A percentile compares a stretch with the other conserved stretches of the same genome.
Evolutionary conservation across 1,139 yeast species (phyloP).

Genomic region (Pichia sp.): DNA sequence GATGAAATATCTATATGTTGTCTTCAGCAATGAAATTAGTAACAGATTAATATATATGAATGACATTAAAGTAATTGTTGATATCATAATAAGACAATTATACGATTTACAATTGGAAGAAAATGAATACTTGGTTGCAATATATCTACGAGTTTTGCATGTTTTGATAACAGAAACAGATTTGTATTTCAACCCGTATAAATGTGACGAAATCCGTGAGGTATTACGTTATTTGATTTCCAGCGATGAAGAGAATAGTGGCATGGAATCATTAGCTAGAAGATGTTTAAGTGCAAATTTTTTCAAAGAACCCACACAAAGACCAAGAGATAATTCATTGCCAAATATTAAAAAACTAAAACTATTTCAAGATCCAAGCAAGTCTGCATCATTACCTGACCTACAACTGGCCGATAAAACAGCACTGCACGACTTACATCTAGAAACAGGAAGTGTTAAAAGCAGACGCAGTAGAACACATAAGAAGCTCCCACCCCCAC

Average conservation of each 20-base stretch:
- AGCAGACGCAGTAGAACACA: not conserved
- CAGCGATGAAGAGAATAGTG: slow-evolving; percentile 28
- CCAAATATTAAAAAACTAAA: not conserved
- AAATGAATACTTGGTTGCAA: slow-evolving; percentile 59
- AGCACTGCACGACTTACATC: not conserved
- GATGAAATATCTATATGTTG: slow-evolving; percentile 66
- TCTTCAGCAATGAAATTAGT: slow-evolving; percentile 62
- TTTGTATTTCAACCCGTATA: slow-evolving; percentile 50
- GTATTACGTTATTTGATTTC: slow-evolving; percentile 42
- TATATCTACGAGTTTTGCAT: slow-evolving; percentile 68
- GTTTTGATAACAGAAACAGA: slow-evolving; percentile 69
- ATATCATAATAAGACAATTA: slow-evolving; percentile 75
- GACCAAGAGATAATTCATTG: not conserved
- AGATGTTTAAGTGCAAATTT: slow-evolving; percentile 56
- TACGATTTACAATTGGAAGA: slow-evolving; percentile 52
- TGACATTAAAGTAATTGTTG: slow-evolving; percentile 81
- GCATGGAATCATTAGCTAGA: slow-evolving; percentile 53
- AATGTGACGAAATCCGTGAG: slow-evolving; percentile 46
- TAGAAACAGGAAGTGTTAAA: not conserved
- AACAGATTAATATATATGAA: slow-evolving; percentile 65
- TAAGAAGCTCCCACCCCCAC: not conserved
- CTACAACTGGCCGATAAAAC: not conserved
- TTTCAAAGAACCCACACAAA: slow-evolving; percentile 31
- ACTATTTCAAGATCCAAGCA: not conserved
- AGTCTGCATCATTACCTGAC: not conserved